Evolutionary conservation across 495 filamentous ascomycete species (phyloP).

Genomic region (Xylaria curta): DNA sequence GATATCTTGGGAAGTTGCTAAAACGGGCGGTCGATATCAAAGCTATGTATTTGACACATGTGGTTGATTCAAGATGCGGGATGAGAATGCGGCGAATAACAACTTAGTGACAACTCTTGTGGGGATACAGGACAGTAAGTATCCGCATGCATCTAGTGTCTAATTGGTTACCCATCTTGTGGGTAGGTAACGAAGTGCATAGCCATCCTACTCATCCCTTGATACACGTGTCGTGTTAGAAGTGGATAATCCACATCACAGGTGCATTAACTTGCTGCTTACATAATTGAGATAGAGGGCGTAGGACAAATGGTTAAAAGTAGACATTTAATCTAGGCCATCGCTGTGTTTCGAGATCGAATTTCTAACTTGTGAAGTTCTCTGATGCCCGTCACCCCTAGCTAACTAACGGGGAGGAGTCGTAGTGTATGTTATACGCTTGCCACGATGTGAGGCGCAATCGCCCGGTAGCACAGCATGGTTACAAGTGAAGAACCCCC

Average conservation of each 20-base stretch:
- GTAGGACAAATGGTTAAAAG: not conserved
- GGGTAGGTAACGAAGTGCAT: not conserved
- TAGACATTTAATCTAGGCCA: not conserved
- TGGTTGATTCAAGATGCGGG: not conserved
- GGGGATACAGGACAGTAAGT: not conserved
- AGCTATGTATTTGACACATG: not conserved
- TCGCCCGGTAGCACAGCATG: not conserved
- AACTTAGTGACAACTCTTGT: not conserved
- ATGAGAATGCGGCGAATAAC: too few relatives aligned
- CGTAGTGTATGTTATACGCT: not conserved
- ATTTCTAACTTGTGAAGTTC: not conserved
- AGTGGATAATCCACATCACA: not conserved
- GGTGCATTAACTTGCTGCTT: not conserved
- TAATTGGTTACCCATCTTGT: conserved; percentile 6
- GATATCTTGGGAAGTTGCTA: not conserved
- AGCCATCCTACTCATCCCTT: conserved; percentile 8
- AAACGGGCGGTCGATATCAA: not conserved
- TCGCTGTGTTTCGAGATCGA: not conserved
- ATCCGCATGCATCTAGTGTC: not conserved
- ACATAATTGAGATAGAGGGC: not conserved
- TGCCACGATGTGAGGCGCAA: not conserved
- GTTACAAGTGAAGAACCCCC: not conserved
- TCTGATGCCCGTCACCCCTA: not conserved
- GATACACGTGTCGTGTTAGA: not conserved
- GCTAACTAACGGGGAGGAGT: not conserved